Percentiles rank a stretch among this genome's conserved stretches.
These are phyloP conservation scores for Paramyrothecium sp. DNA, from an alignment of 2,329 filamentous ascomycete genomes.

Conservation along the genomic window DNA sequence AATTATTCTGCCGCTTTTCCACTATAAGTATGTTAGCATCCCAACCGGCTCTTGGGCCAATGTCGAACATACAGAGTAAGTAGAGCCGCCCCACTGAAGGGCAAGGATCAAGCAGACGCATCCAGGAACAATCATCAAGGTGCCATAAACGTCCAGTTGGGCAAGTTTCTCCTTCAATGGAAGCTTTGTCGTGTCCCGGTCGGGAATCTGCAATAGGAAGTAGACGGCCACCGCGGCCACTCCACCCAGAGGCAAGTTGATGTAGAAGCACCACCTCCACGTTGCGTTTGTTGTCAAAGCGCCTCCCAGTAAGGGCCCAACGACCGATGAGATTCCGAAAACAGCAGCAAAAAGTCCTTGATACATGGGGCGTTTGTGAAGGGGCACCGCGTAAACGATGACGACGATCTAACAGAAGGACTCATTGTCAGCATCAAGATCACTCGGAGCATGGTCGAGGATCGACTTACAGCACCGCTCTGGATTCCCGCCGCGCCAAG, in stretches of 20 bases:
- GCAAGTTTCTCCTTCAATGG: constrained; percentile 36
- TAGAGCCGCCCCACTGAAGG: constrained; percentile 44
- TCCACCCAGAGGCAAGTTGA: constrained; percentile 32
- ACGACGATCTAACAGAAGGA: constrained; percentile 8
- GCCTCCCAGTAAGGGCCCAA: constrained; percentile 24
- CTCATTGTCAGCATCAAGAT: constrained; percentile 30
- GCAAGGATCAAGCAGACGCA: constrained; percentile 45
- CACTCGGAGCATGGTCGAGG: constrained; percentile 37
- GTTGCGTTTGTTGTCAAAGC: constrained; percentile 23
- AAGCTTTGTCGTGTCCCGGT: constrained; percentile 12
- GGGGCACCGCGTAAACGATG: constrained; percentile 28
- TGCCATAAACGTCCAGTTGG: constrained; percentile 53
- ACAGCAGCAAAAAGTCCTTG: constrained; percentile 33
- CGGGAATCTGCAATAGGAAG: constrained; percentile 15
- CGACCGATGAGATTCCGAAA: constrained; percentile 35
- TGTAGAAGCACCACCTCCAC: constrained; percentile 36
- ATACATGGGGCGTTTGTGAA: constrained; percentile 30
- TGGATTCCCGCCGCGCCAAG: constrained; percentile 51
- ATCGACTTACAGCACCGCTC: constrained; percentile 32
- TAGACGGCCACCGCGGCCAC: constrained; percentile 23
- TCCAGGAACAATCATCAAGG: constrained; percentile 51
- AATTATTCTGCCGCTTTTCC: constrained; percentile 41
- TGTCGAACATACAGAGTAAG: constrained; percentile 21
- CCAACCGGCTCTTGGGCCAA: neutral
- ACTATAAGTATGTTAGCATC: constrained; percentile 31